A percentile compares a stretch with the other conserved stretches of the same genome.
phyloP scores from a whole-genome alignment of 2,329 filamentous ascomycete species.

The Tricladium varicosporioides region DNA sequence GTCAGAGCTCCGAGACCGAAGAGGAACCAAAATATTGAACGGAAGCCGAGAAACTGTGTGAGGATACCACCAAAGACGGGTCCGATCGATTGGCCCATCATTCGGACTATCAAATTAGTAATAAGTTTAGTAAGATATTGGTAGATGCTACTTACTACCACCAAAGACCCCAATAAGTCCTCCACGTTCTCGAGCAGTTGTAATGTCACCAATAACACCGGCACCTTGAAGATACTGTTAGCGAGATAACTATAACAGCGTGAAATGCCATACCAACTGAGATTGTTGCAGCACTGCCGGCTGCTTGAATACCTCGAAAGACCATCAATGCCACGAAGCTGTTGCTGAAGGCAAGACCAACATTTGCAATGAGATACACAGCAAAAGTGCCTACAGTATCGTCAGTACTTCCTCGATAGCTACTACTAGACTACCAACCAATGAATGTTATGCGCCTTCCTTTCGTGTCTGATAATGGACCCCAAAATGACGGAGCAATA shows the following conservation, averaged over 20 bases:
- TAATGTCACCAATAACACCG: conserved; percentile 42
- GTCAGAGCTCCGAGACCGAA: conserved; percentile 36
- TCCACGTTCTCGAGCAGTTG: conserved; percentile 37
- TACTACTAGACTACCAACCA: conserved; percentile 6
- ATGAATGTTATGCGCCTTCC: conserved; percentile 40
- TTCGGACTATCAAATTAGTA: conserved; percentile 34
- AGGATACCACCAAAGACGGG: conserved; percentile 42
- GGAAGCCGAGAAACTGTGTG: conserved; percentile 37
- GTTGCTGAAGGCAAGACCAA: conserved; percentile 43
- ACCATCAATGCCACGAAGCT: conserved; percentile 44
- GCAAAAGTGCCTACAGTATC: conserved; percentile 38
- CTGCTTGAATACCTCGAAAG: conserved; percentile 47
- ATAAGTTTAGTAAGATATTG: neutral
- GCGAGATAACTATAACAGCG: conserved; percentile 34
- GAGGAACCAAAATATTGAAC: conserved; percentile 42
- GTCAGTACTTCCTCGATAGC: conserved; percentile 21
- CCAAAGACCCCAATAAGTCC: conserved; percentile 39
- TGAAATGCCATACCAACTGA: conserved; percentile 39
- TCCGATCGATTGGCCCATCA: conserved; percentile 44
- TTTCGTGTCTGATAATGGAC: conserved; percentile 45
- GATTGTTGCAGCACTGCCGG: conserved; percentile 47
- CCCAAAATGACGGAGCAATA: conserved; percentile 47
- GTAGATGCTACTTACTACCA: conserved; percentile 32
- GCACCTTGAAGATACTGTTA: conserved; percentile 26
- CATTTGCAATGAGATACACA: conserved; percentile 47